phyloP scores from a whole-genome alignment of 768 basidiomycete genomes.

The Rhodotorula diobovata region DNA sequence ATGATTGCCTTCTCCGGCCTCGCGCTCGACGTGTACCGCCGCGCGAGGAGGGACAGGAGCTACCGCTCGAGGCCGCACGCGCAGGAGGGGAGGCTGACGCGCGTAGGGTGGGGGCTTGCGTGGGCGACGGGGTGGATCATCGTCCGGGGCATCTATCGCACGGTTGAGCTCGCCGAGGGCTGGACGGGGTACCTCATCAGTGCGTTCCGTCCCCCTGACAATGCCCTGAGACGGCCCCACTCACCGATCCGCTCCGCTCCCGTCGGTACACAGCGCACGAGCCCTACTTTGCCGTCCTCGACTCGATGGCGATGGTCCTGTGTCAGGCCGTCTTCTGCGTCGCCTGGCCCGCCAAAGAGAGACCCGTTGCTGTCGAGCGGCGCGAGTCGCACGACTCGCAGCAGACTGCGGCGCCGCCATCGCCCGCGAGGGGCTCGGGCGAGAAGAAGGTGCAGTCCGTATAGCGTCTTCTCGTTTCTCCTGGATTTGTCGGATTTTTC shows the following conservation, averaged over 20 bases:
- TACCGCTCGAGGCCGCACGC: not conserved
- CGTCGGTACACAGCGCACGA: not conserved
- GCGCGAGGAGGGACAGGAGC: not conserved
- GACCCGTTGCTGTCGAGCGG: too few species aligned
- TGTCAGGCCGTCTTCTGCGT: constrained; percentile 14
- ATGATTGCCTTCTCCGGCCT: constrained; percentile 45
- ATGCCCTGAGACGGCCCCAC: not conserved
- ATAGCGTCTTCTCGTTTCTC: too few species aligned
- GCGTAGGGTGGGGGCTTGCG: constrained; percentile 5
- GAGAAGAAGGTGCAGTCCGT: not conserved
- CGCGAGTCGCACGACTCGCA: not conserved
- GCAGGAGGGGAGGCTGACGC: not conserved
- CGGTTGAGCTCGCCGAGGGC: constrained; percentile 20
- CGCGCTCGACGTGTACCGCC: constrained; percentile 43
- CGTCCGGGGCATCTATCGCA: constrained; percentile 15
- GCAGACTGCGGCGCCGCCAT: not conserved
- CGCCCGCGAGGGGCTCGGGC: too few species aligned
- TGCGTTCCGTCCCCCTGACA: not conserved
- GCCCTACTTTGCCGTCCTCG: constrained; percentile 25
- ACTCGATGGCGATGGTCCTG: constrained; percentile 24
- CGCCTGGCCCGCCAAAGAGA: constrained; percentile 7
- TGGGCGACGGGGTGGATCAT: constrained; percentile 17
- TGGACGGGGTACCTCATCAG: constrained; percentile 24
- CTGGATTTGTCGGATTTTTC: too few species aligned
- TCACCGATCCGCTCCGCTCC: too few species aligned